Percentiles rank a stretch among this genome's conserved stretches.
phyloP scores from a whole-genome alignment of 257 asterid genomes.

The Capsicum pubescens region DNA sequence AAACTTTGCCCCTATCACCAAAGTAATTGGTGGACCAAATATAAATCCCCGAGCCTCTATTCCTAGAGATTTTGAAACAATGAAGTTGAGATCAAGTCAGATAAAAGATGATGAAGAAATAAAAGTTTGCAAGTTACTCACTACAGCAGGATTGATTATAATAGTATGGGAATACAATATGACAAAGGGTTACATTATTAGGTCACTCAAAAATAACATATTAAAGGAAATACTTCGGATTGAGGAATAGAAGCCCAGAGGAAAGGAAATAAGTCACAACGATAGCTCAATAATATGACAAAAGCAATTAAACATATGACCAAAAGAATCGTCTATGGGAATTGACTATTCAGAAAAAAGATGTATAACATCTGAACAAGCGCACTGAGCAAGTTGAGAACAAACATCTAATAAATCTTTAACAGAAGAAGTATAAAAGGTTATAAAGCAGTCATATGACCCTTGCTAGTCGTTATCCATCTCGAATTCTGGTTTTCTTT shows the following conservation, averaged over 20 bases:
- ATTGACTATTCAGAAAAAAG: background rate
- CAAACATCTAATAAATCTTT: background rate
- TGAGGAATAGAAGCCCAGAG: no score
- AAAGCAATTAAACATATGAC: background rate
- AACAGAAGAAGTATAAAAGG: background rate
- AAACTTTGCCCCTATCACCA: slow-evolving; percentile 86
- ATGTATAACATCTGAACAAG: background rate
- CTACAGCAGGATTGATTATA: no score
- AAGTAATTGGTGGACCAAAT: slow-evolving; percentile 83
- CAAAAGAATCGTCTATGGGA: background rate
- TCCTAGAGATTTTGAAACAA: slow-evolving; percentile 46
- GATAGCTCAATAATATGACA: background rate
- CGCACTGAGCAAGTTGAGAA: background rate
- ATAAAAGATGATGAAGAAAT: background rate
- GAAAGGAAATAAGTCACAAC: no score
- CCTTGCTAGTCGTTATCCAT: background rate
- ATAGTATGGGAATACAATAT: no score
- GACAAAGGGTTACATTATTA: no score
- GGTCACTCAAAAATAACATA: no score
- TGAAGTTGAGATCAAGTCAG: background rate
- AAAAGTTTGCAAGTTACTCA: background rate
- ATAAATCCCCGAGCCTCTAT: slow-evolving; percentile 88
- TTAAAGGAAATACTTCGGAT: no score
- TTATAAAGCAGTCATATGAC: background rate
- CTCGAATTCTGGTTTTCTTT: background rate